Base-by-base conservation (phyloP, 495 filamentous ascomycete genomes). In the Tuber indicum region DNA sequence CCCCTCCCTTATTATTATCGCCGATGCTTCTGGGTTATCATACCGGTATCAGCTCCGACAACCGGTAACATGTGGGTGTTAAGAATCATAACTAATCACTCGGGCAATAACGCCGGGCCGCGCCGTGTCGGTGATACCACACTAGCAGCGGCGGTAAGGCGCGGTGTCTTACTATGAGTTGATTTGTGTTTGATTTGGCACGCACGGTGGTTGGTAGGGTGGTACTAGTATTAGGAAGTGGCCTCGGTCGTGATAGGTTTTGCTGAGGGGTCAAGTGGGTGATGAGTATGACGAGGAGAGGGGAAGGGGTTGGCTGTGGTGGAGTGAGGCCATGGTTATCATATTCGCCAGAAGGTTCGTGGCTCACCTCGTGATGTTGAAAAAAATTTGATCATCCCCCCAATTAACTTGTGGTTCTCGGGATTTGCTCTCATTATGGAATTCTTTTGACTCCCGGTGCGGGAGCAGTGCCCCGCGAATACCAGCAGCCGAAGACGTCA, bases 81-180 rank as follows among this genome's bases (percentile, higher is more conserved):
- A 26, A 23, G 52, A 62, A 66, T 66, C 58, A 66, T 66, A 66
- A 66, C 26, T 36, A 66, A 36, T 66, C 58, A 66, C 58, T 66
- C 58, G 58, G 58, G 58, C 58, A 14, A 66, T 8, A 7, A 36
- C 1, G 26, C 58, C 58, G 12, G 0, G 32, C 32, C 32, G 14
- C 12, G 58, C 14, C 14, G 5, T 66, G 26, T 32, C 26, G 58
- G 58, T 17, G 58, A 36, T 36, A 36, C 58, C 26, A 1, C 26
- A 66, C 17, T 66, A 66, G 58, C 14, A 1, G 58, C 4, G 17
- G 26, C 4, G 14, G 58, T 17, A 66, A 19, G 58, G 1, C 26
- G 26, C 1, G 26, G 4, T 66, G 14, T 36, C 26, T 19, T 17
- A 66, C 58, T 19, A 32, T 36, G 26, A 36, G 26, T 26, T 12